Conservation (phyloP, 495 filamentous ascomycete species). For the Penicillium mononematosum region DNA sequence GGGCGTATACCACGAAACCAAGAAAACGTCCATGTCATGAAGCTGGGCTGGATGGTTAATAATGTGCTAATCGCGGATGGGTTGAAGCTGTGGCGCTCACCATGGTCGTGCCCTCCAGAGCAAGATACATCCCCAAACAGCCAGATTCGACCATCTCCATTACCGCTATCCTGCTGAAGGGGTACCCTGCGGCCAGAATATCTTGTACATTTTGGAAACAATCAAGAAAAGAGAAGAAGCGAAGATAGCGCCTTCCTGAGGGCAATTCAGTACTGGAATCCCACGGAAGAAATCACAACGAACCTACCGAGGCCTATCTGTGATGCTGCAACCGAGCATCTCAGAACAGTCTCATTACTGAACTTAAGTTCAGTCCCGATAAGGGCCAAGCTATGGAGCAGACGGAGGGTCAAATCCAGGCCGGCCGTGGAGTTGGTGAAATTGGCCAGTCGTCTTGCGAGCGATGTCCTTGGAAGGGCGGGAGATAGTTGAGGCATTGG, state of each 20-base stretch:
- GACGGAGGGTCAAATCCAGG: conserved; percentile 19
- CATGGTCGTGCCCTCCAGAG: conserved; percentile 17
- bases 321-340: conserved; percentile 18
- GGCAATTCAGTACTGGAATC: not conserved
- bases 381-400: conserved; percentile 14
- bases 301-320: conserved; percentile 18
- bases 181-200: conserved; percentile 1
- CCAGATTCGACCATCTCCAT: conserved; percentile 15
- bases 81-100: conserved; percentile 6
- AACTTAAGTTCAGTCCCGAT: conserved; percentile 9
- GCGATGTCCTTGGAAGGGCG: conserved; percentile 7
- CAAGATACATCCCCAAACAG: conserved; percentile 18
- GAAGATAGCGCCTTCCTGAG: conserved; percentile 18
- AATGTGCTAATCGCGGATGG: not conserved
- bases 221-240: conserved; percentile 19
- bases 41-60: conserved; percentile 11
- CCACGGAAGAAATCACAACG: not conserved
- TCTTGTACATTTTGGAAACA: conserved; percentile 17
- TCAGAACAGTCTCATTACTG: conserved; percentile 6
- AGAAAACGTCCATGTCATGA: conserved; percentile 19
- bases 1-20: conserved; percentile 18
- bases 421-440: conserved; percentile 21
- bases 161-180: conserved; percentile 1
- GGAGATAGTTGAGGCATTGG: conserved; percentile 14
- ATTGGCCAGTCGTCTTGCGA: conserved; percentile 18